phyloP scores from a whole-genome alignment of 139 green algal species.

The Mesostigma viride region DNA sequence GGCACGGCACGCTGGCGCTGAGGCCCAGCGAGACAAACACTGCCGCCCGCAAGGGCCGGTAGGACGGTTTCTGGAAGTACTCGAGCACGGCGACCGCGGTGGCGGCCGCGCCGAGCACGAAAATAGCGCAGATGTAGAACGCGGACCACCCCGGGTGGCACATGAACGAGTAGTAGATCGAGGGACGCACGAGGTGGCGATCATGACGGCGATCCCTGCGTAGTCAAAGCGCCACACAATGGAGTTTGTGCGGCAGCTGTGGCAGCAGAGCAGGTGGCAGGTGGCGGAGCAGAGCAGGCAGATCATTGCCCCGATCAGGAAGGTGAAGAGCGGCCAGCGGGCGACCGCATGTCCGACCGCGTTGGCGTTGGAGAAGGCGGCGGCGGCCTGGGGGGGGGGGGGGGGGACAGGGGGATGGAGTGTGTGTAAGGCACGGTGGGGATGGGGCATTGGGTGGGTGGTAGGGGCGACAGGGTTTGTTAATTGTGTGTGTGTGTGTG shows the following conservation, averaged over 20 bases:
- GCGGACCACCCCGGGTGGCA: conserved; percentile 52
- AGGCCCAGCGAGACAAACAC: conserved; percentile 64
- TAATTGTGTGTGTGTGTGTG: too few relatives aligned
- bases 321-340: conserved; percentile 66
- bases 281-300: conserved; percentile 70
- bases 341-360: too few relatives aligned
- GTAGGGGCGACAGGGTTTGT: too few relatives aligned
- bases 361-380: too few relatives aligned
- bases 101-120: conserved; percentile 47
- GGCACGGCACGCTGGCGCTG: conserved; percentile 64
- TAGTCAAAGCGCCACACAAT: conserved; percentile 71
- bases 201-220: conserved; percentile 77
- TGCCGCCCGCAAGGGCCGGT: conserved; percentile 49
- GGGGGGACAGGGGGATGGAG: too few relatives aligned
- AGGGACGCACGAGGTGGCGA: conserved; percentile 84
- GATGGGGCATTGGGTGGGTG: too few relatives aligned
- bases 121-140: conserved; percentile 69
- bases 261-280: conserved; percentile 85
- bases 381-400: too few relatives aligned
- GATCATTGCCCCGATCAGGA: conserved; percentile 72
- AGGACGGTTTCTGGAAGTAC: conserved; percentile 55
- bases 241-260: conserved; percentile 27
- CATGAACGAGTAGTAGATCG: conserved; percentile 83
- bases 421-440: too few relatives aligned
- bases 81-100: conserved; percentile 52